Conservation (phyloP, 2,329 filamentous ascomycete genomes). For the Trichoderma lentiforme region DNA sequence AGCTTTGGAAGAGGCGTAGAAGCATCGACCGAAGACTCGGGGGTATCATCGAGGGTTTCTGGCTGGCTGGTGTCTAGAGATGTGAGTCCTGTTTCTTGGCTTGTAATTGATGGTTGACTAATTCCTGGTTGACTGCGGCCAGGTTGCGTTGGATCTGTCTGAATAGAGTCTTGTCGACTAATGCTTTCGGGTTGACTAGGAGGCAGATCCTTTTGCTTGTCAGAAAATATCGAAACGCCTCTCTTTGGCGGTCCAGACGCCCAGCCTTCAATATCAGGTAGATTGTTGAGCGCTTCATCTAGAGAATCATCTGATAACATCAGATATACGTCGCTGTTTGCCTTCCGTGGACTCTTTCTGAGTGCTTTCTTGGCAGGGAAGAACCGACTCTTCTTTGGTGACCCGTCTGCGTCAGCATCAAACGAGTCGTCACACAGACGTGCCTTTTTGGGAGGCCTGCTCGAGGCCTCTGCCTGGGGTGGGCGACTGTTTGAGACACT, state of each 20-base stretch:
- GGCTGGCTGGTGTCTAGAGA: constrained; percentile 24
- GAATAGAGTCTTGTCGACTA: neutral
- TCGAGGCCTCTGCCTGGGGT: constrained; percentile 23
- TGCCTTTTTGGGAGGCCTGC: constrained; percentile 54
- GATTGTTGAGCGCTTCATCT: constrained; percentile 49
- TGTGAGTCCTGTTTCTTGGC: constrained; percentile 17
- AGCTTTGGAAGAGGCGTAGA: constrained; percentile 31
- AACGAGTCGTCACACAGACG: constrained; percentile 49
- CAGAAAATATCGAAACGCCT: constrained; percentile 45
- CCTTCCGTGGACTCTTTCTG: constrained; percentile 27
- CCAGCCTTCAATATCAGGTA: constrained; percentile 54
- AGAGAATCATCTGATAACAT: constrained; percentile 59
- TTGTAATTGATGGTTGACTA: constrained; percentile 15
- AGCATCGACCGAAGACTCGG: constrained; percentile 25
- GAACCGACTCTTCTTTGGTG: constrained; percentile 51
- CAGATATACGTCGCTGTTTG: constrained; percentile 42
- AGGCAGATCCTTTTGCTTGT: constrained; percentile 31
- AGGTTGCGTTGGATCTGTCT: neutral
- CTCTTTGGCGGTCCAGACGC: constrained; percentile 32
- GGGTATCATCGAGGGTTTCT: constrained; percentile 23
- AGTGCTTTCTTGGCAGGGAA: constrained; percentile 39
- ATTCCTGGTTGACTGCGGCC: neutral
- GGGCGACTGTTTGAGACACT: constrained; percentile 24
- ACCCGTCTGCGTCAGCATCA: constrained; percentile 30
- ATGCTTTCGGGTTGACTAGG: neutral